phyloP scores from a whole-genome alignment of 2,329 filamentous ascomycete genomes.

The Botryotinia narcissicola region DNA sequence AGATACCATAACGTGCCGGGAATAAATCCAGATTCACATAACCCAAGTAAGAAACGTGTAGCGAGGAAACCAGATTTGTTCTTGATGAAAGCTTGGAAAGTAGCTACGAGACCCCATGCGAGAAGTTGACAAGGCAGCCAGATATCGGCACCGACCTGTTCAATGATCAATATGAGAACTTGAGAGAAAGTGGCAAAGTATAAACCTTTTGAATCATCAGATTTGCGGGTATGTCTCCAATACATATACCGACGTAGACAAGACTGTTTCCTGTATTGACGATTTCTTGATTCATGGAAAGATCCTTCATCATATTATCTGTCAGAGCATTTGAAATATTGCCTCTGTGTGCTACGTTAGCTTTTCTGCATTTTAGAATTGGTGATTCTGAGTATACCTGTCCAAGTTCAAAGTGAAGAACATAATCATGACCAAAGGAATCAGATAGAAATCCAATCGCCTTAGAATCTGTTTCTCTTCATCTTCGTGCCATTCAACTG shows the following conservation, averaged over 20 bases:
- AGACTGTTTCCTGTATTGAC: slow-evolving; percentile 19
- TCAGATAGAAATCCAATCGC: slow-evolving; percentile 15
- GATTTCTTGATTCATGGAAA: slow-evolving; percentile 13
- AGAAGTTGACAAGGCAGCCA: slow-evolving; percentile 53
- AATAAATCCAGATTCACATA: slow-evolving; percentile 51
- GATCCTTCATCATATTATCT: slow-evolving; percentile 39
- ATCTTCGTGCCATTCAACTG: slow-evolving; percentile 16
- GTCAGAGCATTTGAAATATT: slow-evolving; percentile 58
- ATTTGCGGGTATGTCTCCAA: slow-evolving; percentile 19
- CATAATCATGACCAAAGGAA: slow-evolving; percentile 20
- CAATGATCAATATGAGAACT: slow-evolving; percentile 34
- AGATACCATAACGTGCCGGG: slow-evolving; percentile 43
- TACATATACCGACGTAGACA: slow-evolving; percentile 17
- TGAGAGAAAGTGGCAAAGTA: neutral
- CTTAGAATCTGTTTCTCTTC: slow-evolving; percentile 12
- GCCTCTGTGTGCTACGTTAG: slow-evolving; percentile 2
- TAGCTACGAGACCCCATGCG: slow-evolving; percentile 53
- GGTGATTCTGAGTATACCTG: neutral
- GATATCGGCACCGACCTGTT: slow-evolving; percentile 50
- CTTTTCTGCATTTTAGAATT: too few species aligned
- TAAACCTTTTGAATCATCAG: slow-evolving; percentile 13
- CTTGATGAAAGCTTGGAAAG: slow-evolving; percentile 46
- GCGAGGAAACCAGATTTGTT: slow-evolving; percentile 40
- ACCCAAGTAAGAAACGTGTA: slow-evolving; percentile 33
- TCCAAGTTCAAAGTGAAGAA: slow-evolving; percentile 21